A percentile compares a stretch with the other conserved stretches of the same genome.
Evolutionary conservation across 225 moss, liverwort and hornwort species (phyloP).

Genomic region (Sphagnum tenellum): DNA sequence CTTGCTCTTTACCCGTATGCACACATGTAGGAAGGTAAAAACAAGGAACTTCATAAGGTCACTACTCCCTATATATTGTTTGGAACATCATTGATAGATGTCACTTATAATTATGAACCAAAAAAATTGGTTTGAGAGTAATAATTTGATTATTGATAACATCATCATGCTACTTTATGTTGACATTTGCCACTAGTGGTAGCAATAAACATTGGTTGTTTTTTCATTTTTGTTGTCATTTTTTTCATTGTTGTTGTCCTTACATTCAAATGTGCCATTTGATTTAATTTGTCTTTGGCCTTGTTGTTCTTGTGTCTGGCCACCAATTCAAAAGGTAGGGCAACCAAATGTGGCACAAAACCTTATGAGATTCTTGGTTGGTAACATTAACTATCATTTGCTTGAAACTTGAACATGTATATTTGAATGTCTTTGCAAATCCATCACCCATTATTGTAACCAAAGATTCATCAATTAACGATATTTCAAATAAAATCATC

Average conservation of each 20-base stretch:
- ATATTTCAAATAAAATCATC: constrained; percentile 35
- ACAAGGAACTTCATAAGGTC: too few relatives aligned
- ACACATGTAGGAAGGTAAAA: too few relatives aligned
- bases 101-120: too few relatives aligned
- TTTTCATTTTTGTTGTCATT: not conserved
- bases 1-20: too few relatives aligned
- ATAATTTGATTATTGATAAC: too few relatives aligned
- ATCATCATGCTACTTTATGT: too few relatives aligned
- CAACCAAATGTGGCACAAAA: constrained; percentile 57
- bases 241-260: not conserved
- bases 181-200: too few relatives aligned
- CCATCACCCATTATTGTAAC: constrained; percentile 66
- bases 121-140: too few relatives aligned
- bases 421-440: constrained; percentile 64
- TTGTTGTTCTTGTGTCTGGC: constrained; percentile 22
- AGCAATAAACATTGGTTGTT: not conserved
- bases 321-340: constrained; percentile 1
- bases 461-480: constrained; percentile 31
- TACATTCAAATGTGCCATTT: constrained; percentile 7
- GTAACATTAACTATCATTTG: constrained; percentile 51
- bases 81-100: too few relatives aligned
- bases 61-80: too few relatives aligned
- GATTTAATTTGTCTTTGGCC: constrained; percentile 17
- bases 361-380: constrained; percentile 50
- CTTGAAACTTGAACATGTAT: constrained; percentile 32